phyloP scores from a whole-genome alignment of 2,329 filamentous ascomycete genomes.

The Neonectria punicea region DNA sequence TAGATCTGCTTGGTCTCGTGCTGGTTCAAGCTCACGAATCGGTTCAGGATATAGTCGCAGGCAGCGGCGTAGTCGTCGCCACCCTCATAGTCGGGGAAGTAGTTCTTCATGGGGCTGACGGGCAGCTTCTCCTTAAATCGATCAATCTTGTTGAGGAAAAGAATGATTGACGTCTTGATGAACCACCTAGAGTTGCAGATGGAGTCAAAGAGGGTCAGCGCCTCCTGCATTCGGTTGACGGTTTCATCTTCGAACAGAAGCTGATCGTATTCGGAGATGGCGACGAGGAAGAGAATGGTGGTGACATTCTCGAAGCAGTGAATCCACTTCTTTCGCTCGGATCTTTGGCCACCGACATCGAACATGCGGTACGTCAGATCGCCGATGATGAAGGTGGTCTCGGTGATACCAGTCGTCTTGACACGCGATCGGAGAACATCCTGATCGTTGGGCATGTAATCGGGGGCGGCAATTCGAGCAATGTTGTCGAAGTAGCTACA shows the following conservation, averaged over 20 bases:
- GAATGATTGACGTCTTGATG: conserved; percentile 87
- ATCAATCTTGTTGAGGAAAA: conserved; percentile 93
- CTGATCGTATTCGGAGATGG: conserved; percentile 97
- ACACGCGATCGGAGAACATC: conserved; percentile 95
- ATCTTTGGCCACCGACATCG: conserved; percentile 94
- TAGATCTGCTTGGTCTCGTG: conserved; percentile 99
- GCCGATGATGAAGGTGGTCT: conserved; percentile 95
- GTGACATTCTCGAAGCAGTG: conserved; percentile 99
- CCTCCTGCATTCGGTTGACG: conserved; percentile 94
- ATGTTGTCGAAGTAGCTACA: conserved; percentile 94
- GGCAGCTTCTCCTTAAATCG: conserved; percentile 88
- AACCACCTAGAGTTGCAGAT: conserved; percentile 93
- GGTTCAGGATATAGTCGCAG: conserved; percentile 98
- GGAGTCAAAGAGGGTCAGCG: conserved; percentile 85
- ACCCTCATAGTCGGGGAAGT: conserved; percentile 92
- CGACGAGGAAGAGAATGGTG: conserved; percentile 94
- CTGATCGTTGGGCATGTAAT: conserved; percentile 95
- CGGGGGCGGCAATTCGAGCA: conserved; percentile 86
- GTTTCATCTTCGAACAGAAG: conserved; percentile 96
- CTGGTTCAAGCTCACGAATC: conserved; percentile 98
- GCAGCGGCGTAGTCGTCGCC: conserved; percentile 95
- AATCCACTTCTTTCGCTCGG: conserved; percentile 99
- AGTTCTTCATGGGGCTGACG: conserved; percentile 85
- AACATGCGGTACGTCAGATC: conserved; percentile 98
- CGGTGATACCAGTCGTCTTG: conserved; percentile 97